Conservation (phyloP, 2,329 filamentous ascomycete genomes). For the Chaetomium globosum region DNA sequence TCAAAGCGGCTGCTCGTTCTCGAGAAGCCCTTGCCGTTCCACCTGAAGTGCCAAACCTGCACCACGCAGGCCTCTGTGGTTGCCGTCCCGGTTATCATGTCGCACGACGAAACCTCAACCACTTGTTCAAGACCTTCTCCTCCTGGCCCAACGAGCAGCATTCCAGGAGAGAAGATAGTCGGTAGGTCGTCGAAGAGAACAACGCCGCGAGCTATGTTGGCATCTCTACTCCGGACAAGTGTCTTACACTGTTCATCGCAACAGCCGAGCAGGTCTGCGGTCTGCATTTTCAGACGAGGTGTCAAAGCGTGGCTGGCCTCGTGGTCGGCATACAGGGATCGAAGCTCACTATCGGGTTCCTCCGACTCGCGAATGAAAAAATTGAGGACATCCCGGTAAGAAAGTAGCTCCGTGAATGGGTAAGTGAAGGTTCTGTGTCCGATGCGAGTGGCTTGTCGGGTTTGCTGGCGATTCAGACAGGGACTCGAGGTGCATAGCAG, state of each 20-base stretch:
- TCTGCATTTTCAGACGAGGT: background rate
- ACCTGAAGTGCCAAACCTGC: conserved; percentile 15
- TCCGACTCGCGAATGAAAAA: background rate
- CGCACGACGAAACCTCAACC: conserved; percentile 14
- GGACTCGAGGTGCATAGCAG: background rate
- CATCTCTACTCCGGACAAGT: background rate
- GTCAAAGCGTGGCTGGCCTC: background rate
- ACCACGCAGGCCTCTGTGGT: background rate
- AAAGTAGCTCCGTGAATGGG: background rate
- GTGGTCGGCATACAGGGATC: background rate
- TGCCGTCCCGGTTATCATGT: background rate
- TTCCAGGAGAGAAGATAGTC: background rate
- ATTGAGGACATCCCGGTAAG: conserved; percentile 1
- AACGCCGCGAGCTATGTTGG: background rate
- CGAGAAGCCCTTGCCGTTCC: conserved; percentile 10
- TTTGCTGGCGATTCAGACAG: conserved; percentile 4
- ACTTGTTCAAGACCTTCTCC: background rate
- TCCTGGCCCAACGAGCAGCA: background rate
- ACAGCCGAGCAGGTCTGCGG: background rate
- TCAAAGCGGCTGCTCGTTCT: background rate
- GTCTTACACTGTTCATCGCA: background rate
- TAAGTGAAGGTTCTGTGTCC: background rate
- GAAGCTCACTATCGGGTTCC: background rate
- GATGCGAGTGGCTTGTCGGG: background rate
- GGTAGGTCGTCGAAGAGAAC: conserved; percentile 10